These are phyloP conservation scores for Erysimum cheiranthoides DNA, from an alignment of 345 rosid species.

Conservation along the genomic window DNA sequence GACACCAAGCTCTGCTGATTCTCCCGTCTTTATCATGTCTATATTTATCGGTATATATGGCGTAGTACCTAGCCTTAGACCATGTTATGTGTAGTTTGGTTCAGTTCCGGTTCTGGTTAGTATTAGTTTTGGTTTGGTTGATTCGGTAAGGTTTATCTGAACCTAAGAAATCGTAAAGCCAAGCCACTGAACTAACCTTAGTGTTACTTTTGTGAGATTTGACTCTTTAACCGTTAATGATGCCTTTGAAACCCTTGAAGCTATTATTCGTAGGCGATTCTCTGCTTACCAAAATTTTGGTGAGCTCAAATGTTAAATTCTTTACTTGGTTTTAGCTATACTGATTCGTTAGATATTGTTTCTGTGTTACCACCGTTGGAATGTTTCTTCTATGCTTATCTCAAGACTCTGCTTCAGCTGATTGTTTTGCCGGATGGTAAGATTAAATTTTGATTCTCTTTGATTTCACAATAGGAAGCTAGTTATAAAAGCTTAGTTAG, in stretches of 20 bases:
- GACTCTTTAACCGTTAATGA: slow-evolving; percentile 37
- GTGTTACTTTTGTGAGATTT: slow-evolving; percentile 16
- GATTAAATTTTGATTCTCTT: slow-evolving; percentile 10
- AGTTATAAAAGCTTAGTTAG: neutral
- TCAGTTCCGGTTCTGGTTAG: slow-evolving; percentile 1
- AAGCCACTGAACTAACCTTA: slow-evolving; percentile 1
- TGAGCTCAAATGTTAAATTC: slow-evolving; percentile 41
- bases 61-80: neutral
- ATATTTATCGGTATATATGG: slow-evolving; percentile 18
- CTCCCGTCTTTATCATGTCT: neutral
- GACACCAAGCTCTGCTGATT: slow-evolving; percentile 61
- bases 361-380: neutral
- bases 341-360: slow-evolving; percentile 23
- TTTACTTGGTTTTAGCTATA: neutral
- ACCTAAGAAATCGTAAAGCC: slow-evolving; percentile 8
- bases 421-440: slow-evolving; percentile 12
- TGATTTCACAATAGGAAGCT: neutral
- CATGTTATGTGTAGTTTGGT: slow-evolving; percentile 15
- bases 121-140: slow-evolving; percentile 17
- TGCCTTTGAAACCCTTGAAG: slow-evolving; percentile 73
- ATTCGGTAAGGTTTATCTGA: slow-evolving; percentile 4
- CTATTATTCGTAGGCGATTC: slow-evolving; percentile 74
- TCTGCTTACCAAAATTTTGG: slow-evolving; percentile 59
- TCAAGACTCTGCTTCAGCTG: slow-evolving; percentile 28
- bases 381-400: slow-evolving; percentile 23